A percentile compares a stretch with the other conserved stretches of the same genome.
Evolutionary conservation across 257 asterid genomes (phyloP).

Genomic region (Solanum virginianum): DNA sequence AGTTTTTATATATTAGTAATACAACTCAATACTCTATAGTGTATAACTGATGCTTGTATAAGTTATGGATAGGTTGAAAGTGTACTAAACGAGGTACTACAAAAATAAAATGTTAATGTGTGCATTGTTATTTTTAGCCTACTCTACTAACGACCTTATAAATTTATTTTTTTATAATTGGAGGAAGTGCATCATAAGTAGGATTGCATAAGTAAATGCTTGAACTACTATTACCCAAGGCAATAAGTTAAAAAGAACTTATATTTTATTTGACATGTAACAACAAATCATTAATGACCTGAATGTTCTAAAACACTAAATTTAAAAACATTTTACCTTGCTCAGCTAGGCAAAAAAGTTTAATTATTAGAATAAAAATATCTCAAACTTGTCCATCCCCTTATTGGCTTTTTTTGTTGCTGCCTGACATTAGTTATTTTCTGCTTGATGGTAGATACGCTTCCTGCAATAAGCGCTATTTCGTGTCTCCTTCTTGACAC

Average conservation of each 20-base stretch:
- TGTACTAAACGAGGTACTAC: no score
- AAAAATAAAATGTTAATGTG: no score
- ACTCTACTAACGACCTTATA: no score
- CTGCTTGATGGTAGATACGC: slow-evolving; percentile 19
- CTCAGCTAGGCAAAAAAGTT: neutral
- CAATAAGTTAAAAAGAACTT: neutral
- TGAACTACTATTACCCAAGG: neutral
- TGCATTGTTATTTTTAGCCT: no score
- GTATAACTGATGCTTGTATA: no score
- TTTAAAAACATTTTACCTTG: neutral
- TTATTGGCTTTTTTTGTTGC: slow-evolving; percentile 25
- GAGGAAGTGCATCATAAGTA: no score
- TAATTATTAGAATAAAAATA: slow-evolving; percentile 7
- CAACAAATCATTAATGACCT: neutral
- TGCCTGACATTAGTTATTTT: slow-evolving; percentile 3
- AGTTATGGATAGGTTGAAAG: no score
- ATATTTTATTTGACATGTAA: neutral
- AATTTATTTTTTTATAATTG: no score
- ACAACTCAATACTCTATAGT: no score
- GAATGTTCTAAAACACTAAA: neutral
- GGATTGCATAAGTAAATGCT: no score
- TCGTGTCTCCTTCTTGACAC: slow-evolving; percentile 21
- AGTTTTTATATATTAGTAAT: no score
- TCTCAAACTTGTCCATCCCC: slow-evolving; percentile 50
- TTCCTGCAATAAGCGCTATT: slow-evolving; percentile 29